Evolutionary conservation across 1,139 yeast species (phyloP).

Genomic region (Saccharomyces hybrid): DNA sequence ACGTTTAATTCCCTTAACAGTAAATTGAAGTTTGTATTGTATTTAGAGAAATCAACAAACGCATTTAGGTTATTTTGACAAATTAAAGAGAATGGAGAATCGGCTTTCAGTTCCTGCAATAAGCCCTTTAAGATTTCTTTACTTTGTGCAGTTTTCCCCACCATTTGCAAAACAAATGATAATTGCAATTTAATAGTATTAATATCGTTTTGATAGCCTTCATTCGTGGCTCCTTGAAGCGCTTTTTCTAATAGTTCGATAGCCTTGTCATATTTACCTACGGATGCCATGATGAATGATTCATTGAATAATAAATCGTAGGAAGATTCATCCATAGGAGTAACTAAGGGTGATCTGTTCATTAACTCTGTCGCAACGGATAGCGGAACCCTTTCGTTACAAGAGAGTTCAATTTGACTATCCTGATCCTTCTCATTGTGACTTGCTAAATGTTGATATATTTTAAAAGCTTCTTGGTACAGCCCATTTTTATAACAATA

Average conservation of each 20-base stretch:
- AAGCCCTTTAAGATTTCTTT: constrained; percentile 34
- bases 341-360: constrained; percentile 17
- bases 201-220: constrained; percentile 33
- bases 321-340: constrained; percentile 26
- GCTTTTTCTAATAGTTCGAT: constrained; percentile 46
- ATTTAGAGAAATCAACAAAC: constrained; percentile 21
- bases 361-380: constrained; percentile 12
- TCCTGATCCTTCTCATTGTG: constrained; percentile 18
- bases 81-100: constrained; percentile 26
- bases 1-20: constrained; percentile 30
- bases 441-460: constrained; percentile 46
- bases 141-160: constrained; percentile 41
- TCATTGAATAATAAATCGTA: constrained; percentile 63
- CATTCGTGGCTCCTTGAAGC: constrained; percentile 28
- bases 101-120: constrained; percentile 19
- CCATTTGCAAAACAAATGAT: constrained; percentile 52
- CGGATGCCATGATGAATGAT: constrained; percentile 41
- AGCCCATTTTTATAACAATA: constrained; percentile 62
- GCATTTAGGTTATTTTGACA: constrained; percentile 30
- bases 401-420: constrained; percentile 48
- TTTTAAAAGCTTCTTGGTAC: constrained; percentile 42
- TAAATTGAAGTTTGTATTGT: constrained; percentile 25
- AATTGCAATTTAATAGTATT: constrained; percentile 47
- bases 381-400: constrained; percentile 29
- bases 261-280: constrained; percentile 38